phyloP scores from a whole-genome alignment of 768 basidiomycete genomes.

The Calvatia gigantea region DNA sequence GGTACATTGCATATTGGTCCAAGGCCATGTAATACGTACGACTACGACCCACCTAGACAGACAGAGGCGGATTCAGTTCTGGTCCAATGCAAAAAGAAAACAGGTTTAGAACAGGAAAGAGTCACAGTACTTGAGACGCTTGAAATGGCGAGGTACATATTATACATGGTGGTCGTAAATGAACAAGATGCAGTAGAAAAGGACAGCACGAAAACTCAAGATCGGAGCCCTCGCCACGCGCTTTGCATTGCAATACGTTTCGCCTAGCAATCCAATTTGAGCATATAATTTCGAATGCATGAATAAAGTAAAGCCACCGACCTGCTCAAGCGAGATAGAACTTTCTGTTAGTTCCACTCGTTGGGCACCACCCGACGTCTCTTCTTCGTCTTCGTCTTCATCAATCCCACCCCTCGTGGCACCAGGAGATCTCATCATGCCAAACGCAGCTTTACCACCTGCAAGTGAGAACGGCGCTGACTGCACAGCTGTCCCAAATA shows the following conservation, averaged over 20 bases:
- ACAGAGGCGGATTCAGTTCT: background rate
- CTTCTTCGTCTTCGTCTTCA: slow-evolving; percentile 75
- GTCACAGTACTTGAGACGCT: background rate
- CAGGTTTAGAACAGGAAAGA: background rate
- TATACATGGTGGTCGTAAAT: slow-evolving; percentile 1
- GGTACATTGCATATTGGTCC: background rate
- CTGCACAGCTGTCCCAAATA: slow-evolving; percentile 81
- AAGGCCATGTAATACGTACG: background rate
- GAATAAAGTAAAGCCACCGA: slow-evolving; percentile 27
- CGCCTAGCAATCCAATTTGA: slow-evolving; percentile 42
- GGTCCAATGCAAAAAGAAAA: slow-evolving; percentile 3
- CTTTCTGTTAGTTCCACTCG: slow-evolving; percentile 76
- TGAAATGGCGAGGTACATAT: background rate
- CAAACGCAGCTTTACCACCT: slow-evolving; percentile 82
- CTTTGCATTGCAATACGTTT: slow-evolving; percentile 87
- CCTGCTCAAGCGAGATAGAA: slow-evolving; percentile 92
- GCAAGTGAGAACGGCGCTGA: slow-evolving; percentile 78
- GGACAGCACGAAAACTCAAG: slow-evolving; percentile 27
- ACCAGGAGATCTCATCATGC: slow-evolving; percentile 60
- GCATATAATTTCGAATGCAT: background rate
- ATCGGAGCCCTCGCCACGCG: slow-evolving; percentile 74
- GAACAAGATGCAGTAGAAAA: background rate
- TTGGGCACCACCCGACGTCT: slow-evolving; percentile 54
- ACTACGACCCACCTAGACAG: background rate
- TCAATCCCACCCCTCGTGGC: slow-evolving; percentile 34